Evolutionary conservation across 192 early-diverging fungal species (phyloP).

Genomic region (Backusella sp.): DNA sequence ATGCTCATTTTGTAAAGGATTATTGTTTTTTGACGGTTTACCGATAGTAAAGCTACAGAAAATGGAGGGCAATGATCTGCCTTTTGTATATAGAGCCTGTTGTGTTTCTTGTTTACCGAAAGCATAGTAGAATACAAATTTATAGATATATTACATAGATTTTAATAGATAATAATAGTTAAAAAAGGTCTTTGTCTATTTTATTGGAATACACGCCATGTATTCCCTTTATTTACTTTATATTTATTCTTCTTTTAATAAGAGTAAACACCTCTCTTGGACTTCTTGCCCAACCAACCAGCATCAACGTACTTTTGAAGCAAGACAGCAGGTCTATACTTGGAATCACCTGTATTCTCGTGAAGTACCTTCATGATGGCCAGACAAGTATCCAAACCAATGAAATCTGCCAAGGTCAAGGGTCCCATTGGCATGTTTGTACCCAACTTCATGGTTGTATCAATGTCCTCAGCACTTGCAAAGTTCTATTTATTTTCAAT

Average conservation of each 20-base stretch:
- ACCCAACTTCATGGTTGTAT: conserved; percentile 97
- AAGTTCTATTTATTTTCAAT: conserved; percentile 54
- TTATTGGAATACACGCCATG: background rate
- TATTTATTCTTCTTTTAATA: conserved; percentile 46
- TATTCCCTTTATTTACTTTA: background rate
- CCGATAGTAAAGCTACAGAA: background rate
- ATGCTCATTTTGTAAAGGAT: background rate
- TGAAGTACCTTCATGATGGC: conserved; percentile 96
- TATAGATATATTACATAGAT: no score
- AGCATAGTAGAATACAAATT: background rate
- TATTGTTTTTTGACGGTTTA: background rate
- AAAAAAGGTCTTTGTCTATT: background rate
- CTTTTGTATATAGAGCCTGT: conserved; percentile 12
- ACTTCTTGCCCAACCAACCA: conserved; percentile 94
- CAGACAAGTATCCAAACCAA: conserved; percentile 96
- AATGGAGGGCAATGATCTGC: background rate
- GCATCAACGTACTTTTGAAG: conserved; percentile 95
- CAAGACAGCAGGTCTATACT: conserved; percentile 92
- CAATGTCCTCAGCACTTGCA: conserved; percentile 92
- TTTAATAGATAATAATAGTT: background rate
- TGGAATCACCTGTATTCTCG: conserved; percentile 86
- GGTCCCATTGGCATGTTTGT: conserved; percentile 99
- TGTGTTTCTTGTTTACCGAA: background rate
- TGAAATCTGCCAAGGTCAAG: conserved; percentile 94
- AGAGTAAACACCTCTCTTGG: conserved; percentile 85